A percentile compares a stretch with the other conserved stretches of the same genome.
These are phyloP conservation scores for Stephania japonica DNA, from an alignment of 164 flowering plant genomes.

Conservation along the genomic window DNA sequence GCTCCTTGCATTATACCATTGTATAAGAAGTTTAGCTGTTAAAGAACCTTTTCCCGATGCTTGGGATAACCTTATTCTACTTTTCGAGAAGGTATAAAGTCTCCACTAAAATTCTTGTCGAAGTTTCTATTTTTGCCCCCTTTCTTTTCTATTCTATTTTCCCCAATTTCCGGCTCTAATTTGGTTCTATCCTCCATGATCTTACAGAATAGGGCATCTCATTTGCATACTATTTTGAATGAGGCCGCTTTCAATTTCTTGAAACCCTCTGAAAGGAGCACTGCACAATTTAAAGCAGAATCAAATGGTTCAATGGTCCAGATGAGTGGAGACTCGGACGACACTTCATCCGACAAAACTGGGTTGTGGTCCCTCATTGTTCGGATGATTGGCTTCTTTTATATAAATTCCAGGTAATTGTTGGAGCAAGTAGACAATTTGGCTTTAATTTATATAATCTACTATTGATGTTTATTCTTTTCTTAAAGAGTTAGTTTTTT, in stretches of 20 bases:
- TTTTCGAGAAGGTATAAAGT: slow-evolving; percentile 62
- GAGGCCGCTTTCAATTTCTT: slow-evolving; percentile 43
- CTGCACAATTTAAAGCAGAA: slow-evolving; percentile 6
- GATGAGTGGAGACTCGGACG: slow-evolving; percentile 15
- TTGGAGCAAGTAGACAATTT: slow-evolving; percentile 6
- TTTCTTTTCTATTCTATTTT: not conserved
- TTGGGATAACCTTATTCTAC: slow-evolving; percentile 57
- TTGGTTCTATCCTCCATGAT: slow-evolving; percentile 13
- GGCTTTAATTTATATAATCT: not conserved
- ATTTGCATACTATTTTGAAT: slow-evolving; percentile 27
- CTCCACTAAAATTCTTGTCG: not conserved
- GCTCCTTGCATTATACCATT: slow-evolving; percentile 75
- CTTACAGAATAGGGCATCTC: slow-evolving; percentile 58
- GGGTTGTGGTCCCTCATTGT: slow-evolving; percentile 54
- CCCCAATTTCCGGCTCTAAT: not conserved
- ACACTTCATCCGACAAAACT: slow-evolving; percentile 10
- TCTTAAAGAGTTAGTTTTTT: not conserved
- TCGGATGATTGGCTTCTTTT: slow-evolving; percentile 53
- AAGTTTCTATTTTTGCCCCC: not conserved
- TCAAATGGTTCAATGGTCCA: slow-evolving; percentile 12
- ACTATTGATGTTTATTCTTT: not conserved
- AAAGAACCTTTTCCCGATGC: slow-evolving; percentile 90
- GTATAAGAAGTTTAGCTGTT: slow-evolving; percentile 71
- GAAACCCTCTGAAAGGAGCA: slow-evolving; percentile 41
- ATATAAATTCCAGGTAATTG: slow-evolving; percentile 48